Conservation (phyloP, 371 early-diverging fungal genomes). For the Apophysomyces variabilis region DNA sequence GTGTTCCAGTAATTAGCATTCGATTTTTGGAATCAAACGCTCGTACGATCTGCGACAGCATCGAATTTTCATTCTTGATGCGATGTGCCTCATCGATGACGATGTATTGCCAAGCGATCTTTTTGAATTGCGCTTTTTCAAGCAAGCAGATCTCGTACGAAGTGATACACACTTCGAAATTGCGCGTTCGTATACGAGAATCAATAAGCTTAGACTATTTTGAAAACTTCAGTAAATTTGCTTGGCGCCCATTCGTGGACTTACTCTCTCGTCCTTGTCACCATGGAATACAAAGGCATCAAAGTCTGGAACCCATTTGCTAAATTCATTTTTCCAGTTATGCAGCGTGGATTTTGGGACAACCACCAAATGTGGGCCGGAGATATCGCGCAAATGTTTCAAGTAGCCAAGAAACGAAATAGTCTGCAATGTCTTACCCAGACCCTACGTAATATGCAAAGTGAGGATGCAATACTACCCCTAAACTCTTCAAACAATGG, state of each 20-base stretch:
- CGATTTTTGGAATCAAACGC: conserved; percentile 87
- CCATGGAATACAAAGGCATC: conserved; percentile 88
- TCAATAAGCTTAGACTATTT: conserved; percentile 61
- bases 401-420: conserved; percentile 91
- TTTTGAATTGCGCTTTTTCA: conserved; percentile 86
- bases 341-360: conserved; percentile 94
- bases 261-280: conserved; percentile 75
- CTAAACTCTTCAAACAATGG: too few relatives aligned
- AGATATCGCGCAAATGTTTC: conserved; percentile 66
- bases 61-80: conserved; percentile 98
- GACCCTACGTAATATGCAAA: conserved; percentile 61
- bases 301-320: conserved; percentile 86
- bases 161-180: conserved; percentile 96
- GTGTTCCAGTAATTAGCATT: conserved; percentile 98
- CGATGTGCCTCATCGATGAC: conserved; percentile 99
- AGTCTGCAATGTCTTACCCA: conserved; percentile 96
- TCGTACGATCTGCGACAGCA: conserved; percentile 92
- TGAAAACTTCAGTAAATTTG: not conserved
- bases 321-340: conserved; percentile 94
- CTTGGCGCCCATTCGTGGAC: not conserved
- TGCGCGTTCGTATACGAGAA: conserved; percentile 57
- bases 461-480: not conserved
- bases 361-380: conserved; percentile 87
- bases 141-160: conserved; percentile 97
- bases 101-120: conserved; percentile 92